Percentiles rank a stretch among this genome's conserved stretches.
Evolutionary conservation across 768 basidiomycete species (phyloP).

Genomic region (Collybiopsis luxurians): DNA sequence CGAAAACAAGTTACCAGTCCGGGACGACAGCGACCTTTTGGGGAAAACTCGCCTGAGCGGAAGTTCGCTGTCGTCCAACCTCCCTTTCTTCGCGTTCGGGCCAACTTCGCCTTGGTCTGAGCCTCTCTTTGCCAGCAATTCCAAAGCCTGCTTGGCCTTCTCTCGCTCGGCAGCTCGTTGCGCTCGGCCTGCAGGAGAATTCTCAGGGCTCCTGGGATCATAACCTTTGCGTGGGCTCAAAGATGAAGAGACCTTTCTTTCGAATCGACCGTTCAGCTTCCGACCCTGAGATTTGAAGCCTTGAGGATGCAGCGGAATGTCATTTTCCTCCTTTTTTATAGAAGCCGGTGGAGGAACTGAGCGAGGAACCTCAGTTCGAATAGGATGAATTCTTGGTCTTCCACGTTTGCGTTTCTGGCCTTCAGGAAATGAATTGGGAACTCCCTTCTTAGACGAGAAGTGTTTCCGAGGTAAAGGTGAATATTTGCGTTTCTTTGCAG

Average conservation of each 20-base stretch:
- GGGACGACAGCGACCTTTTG: constrained; percentile 36
- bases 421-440: not conserved
- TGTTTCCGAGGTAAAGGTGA: not conserved
- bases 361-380: not conserved
- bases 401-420: constrained; percentile 6
- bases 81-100: constrained; percentile 29
- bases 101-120: constrained; percentile 29
- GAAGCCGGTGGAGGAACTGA: not conserved
- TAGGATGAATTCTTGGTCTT: not conserved
- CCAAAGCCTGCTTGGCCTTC: constrained; percentile 28
- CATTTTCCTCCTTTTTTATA: constrained; percentile 3
- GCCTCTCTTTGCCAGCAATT: constrained; percentile 13
- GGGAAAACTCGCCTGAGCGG: constrained; percentile 38
- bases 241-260: not conserved
- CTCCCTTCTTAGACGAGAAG: not conserved
- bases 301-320: not conserved
- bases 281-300: constrained; percentile 6
- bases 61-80: constrained; percentile 14
- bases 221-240: not conserved
- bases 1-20: constrained; percentile 46
- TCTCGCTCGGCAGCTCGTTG: constrained; percentile 40
- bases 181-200: constrained; percentile 28
- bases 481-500: not conserved
- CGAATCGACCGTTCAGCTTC: constrained; percentile 7
- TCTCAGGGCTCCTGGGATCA: constrained; percentile 3